Base-by-base conservation (phyloP, 257 asterid species). In the Coffea canephora region DNA sequence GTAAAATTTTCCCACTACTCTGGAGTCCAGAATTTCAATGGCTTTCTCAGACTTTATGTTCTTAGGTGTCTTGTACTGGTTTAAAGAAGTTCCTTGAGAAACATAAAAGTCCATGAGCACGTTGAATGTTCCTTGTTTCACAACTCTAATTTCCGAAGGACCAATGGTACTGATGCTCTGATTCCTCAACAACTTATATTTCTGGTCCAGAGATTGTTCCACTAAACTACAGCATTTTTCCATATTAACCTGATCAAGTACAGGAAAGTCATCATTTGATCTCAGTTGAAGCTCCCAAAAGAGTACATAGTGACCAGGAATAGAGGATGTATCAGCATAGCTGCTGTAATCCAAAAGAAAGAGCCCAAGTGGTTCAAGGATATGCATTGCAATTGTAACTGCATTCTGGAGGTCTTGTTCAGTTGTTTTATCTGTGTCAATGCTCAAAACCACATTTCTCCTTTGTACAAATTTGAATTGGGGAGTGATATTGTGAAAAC, bases 111-210 rank as follows among this genome's bases (percentile, higher is more conserved):
- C 77, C 84, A 75, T 81, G 16, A 75, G 70, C 1, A 39, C 34
- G 27, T 57, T 62, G 61, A 81, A 81, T 5, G 84, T 18, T 2
- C 84, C 81, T 2, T 71, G 5, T 23, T 76, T 61, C 52, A 81
- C 78, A 59, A 81, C 78, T 50, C 78, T 76, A 48, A 81, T 81
- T 25, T 81, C 78, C 46, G 76, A 49, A n/a, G 81, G 81, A 13
- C 73, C 78, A n/a, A 76, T 76, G 2, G 8, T 31, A 31, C 31
- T 34, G 9, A 21, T 61, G n/a, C 11, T 9, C 16, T 0, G 0
- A 0, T 57, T 78, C 71, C 84, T 81, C 3, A 45, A 11, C 6
- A 0, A 54, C 74, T 19, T 45, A 16, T 81, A 70, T 0, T 19
- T 6, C 27, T 3, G 1, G 39, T 81, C 81, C 50, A 81, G 19